Conservation (phyloP, 2,329 filamentous ascomycete genomes). For the Alternaria angustiovoidea region DNA sequence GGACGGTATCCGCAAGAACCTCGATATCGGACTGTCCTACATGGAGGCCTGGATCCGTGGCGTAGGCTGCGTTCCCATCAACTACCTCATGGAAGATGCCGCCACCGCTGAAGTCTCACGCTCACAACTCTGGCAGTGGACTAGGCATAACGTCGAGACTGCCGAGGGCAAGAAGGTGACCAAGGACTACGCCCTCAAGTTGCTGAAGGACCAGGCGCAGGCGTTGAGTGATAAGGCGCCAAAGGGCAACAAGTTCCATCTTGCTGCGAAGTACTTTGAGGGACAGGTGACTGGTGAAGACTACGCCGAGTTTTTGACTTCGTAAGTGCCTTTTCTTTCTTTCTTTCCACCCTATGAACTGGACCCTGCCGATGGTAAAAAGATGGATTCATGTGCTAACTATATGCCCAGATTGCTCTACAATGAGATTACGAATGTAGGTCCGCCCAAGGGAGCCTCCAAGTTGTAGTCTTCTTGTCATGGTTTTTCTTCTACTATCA, state of each 20-base stretch:
- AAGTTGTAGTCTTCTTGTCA: slow-evolving; percentile 49
- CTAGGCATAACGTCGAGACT: slow-evolving; percentile 75
- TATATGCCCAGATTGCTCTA: slow-evolving; percentile 72
- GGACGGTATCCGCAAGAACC: slow-evolving; percentile 94
- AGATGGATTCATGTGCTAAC: neutral
- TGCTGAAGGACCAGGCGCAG: slow-evolving; percentile 86
- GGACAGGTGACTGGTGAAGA: slow-evolving; percentile 95
- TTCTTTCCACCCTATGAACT: no score
- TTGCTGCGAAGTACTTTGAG: slow-evolving; percentile 92
- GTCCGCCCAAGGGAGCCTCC: slow-evolving; percentile 64
- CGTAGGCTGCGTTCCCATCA: slow-evolving; percentile 95
- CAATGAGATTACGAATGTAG: slow-evolving; percentile 83
- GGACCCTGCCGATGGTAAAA: no score
- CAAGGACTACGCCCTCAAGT: slow-evolving; percentile 86
- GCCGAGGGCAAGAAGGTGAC: slow-evolving; percentile 91
- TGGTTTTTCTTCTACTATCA: neutral
- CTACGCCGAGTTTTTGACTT: slow-evolving; percentile 94
- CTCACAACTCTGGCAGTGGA: slow-evolving; percentile 97
- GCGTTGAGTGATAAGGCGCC: slow-evolving; percentile 76
- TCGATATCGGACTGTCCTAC: slow-evolving; percentile 95
- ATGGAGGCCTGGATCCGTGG: slow-evolving; percentile 99
- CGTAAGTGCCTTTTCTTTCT: slow-evolving; percentile 60
- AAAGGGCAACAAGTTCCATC: slow-evolving; percentile 88
- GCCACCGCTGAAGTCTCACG: slow-evolving; percentile 96
- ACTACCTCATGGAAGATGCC: slow-evolving; percentile 98